Evolutionary conservation across 2,329 filamentous ascomycete genomes (phyloP).

Genomic region (Trichoderma arundinaceum): DNA sequence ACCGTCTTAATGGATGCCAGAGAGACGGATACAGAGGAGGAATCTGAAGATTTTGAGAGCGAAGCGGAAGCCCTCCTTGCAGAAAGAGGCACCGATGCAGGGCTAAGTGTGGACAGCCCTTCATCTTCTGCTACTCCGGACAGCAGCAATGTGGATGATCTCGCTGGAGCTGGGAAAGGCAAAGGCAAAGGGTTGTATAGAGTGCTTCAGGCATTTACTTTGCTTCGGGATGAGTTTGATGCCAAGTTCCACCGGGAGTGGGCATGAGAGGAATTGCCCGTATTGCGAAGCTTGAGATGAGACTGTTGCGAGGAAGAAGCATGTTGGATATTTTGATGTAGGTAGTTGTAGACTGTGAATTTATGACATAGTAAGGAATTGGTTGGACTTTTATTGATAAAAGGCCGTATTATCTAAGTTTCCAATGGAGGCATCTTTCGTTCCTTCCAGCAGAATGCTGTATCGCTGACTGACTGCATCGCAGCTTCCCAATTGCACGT

Average conservation of each 20-base stretch:
- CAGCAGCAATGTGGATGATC: conserved; percentile 32
- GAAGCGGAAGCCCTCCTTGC: conserved; percentile 39
- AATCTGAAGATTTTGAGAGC: conserved; percentile 50
- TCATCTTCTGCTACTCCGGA: not conserved
- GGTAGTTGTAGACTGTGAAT: too few species aligned
- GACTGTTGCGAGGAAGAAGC: too few species aligned
- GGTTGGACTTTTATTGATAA: too few species aligned
- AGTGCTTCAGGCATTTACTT: conserved; percentile 64
- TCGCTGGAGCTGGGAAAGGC: conserved; percentile 35
- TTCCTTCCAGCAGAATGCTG: too few species aligned
- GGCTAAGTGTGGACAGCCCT: conserved; percentile 2
- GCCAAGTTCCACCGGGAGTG: conserved; percentile 67
- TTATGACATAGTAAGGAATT: too few species aligned
- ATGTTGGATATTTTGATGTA: too few species aligned
- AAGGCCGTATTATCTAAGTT: too few species aligned
- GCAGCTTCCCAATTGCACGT: too few species aligned
- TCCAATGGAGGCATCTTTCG: too few species aligned
- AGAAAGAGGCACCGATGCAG: not conserved
- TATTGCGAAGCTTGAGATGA: too few species aligned
- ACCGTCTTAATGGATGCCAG: conserved; percentile 56
- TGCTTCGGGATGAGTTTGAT: conserved; percentile 65
- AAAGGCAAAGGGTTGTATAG: conserved; percentile 57
- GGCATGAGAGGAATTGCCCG: conserved; percentile 43
- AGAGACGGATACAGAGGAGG: conserved; percentile 47
- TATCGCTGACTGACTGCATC: too few species aligned